A percentile compares a stretch with the other conserved stretches of the same genome.
phyloP scores from a whole-genome alignment of 768 basidiomycete species.

The Kwoniella botswanensis region DNA sequence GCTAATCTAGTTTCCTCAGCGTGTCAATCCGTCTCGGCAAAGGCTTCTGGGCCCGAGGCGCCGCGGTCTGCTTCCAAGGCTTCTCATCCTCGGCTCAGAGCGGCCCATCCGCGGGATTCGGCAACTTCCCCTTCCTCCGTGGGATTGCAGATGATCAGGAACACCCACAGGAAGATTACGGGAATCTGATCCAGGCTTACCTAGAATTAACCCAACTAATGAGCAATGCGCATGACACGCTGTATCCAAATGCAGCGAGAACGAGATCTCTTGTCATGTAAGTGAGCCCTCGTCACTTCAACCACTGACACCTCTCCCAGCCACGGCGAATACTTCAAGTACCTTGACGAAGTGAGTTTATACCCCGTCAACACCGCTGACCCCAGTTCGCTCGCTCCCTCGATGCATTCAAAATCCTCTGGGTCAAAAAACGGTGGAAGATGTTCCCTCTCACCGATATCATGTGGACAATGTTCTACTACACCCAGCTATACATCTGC shows the following conservation, averaged over 20 bases:
- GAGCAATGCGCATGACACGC: constrained; percentile 53
- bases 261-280: constrained; percentile 46
- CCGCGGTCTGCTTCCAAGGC: constrained; percentile 54
- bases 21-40: constrained; percentile 52
- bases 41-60: constrained; percentile 56
- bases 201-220: constrained; percentile 55
- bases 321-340: constrained; percentile 53
- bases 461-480: constrained; percentile 50
- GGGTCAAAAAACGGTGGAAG: constrained; percentile 47
- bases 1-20: constrained; percentile 8
- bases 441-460: constrained; percentile 47
- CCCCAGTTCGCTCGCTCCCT: constrained; percentile 38
- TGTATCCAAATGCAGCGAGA: constrained; percentile 52
- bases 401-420: constrained; percentile 47
- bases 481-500: constrained; percentile 47
- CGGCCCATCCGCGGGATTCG: constrained; percentile 47
- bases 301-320: constrained; percentile 14
- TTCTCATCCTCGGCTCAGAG: constrained; percentile 51
- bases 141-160: constrained; percentile 25
- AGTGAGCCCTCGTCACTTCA: constrained; percentile 5
- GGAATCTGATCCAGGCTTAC: constrained; percentile 46
- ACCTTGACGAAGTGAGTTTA: constrained; percentile 49
- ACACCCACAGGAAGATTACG: constrained; percentile 45
- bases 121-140: constrained; percentile 52
- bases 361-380: background rate